Base-by-base conservation (phyloP, 495 filamentous ascomycete genomes). In the Chaetomium tenue region DNA sequence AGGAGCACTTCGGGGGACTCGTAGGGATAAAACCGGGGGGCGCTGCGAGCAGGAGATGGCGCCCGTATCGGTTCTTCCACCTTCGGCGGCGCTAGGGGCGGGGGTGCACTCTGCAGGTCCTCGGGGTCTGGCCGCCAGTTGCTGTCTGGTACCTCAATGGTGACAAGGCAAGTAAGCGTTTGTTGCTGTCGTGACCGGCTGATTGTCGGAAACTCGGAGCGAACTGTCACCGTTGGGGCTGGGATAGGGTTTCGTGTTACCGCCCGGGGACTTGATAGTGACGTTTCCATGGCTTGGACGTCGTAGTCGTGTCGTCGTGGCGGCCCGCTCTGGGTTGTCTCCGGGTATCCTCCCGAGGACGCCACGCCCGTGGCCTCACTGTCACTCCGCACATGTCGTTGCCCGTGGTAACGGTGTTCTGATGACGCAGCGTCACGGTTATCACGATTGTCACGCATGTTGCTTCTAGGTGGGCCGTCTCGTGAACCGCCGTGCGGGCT, bases 121-220 rank as follows among this genome's bases (percentile, higher is more conserved):
- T 97, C 91, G 7, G 88, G 86, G 68, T 94, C 88, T 0, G 91
- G 89, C 52, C 84, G 85, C 95, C 92, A 98, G 75, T 95, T 95
- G 61, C 86, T 91, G 70, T 95, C 93, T 0, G 92, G 86, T 5
- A 99, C 92, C 77, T 99, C 94, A 40, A 99, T 86, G 0, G 95
- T 97, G 33, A 99, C 84, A 66, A 99, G 78, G 73, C 95, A 98
- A 0, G 94, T 98, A 69, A 99, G 78, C 4, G 88, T 93, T 76
- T 99, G 94, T 75, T 97, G 94, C 74, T 95, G 91, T 55, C 94
- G 89, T 40, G 93, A 96, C 63, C 91, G 84, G 69, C 82, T 97
- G 70, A 99, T 82, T 3, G 94, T 97, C 13, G 94, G 94, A 71
- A 96, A 99, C 77, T 99, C 94, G 71, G 93, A 97, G 59, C 93